Evolutionary conservation across 805 yeast species (phyloP).

Genomic region (Phaffomyces opuntiae): DNA sequence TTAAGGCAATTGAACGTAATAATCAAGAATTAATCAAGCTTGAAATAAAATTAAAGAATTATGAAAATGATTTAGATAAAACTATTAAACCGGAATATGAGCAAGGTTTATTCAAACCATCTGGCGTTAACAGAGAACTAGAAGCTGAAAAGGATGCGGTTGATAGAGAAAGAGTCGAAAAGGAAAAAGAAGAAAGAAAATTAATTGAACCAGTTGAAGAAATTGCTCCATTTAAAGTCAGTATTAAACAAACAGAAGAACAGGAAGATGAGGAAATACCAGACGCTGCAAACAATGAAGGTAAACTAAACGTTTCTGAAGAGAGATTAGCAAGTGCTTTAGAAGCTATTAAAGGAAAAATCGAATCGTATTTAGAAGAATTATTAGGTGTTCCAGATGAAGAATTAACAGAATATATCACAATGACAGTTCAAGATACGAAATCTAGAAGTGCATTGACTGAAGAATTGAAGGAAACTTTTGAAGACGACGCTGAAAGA

Average conservation of each 20-base stretch:
- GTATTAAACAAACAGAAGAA: constrained; percentile 1
- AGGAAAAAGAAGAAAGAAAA: constrained; percentile 13
- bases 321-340: constrained; percentile 14
- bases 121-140: constrained; percentile 16
- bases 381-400: constrained; percentile 49
- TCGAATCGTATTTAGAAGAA: constrained; percentile 41
- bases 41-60: constrained; percentile 22
- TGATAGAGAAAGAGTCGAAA: constrained; percentile 32
- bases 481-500: constrained; percentile 41
- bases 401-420: constrained; percentile 38
- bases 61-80: constrained; percentile 34
- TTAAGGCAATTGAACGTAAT: constrained; percentile 9
- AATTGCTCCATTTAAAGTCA: constrained; percentile 2
- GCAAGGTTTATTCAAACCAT: constrained; percentile 14
- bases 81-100: constrained; percentile 14
- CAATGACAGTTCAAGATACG: constrained; percentile 30
- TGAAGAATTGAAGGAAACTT: constrained; percentile 41
- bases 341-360: constrained; percentile 26
- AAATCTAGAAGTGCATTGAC: constrained; percentile 28
- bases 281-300: neutral
- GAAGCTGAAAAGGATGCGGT: constrained; percentile 39
- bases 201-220: constrained; percentile 1
- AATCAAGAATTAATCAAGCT: constrained; percentile 18
- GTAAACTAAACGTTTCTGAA: constrained; percentile 1
- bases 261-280: constrained; percentile 4